Evolutionary conservation across 2,329 filamentous ascomycete species (phyloP), one percentile per base, ranked within the genome.

Genomic region (Geosmithia flava): DNA sequence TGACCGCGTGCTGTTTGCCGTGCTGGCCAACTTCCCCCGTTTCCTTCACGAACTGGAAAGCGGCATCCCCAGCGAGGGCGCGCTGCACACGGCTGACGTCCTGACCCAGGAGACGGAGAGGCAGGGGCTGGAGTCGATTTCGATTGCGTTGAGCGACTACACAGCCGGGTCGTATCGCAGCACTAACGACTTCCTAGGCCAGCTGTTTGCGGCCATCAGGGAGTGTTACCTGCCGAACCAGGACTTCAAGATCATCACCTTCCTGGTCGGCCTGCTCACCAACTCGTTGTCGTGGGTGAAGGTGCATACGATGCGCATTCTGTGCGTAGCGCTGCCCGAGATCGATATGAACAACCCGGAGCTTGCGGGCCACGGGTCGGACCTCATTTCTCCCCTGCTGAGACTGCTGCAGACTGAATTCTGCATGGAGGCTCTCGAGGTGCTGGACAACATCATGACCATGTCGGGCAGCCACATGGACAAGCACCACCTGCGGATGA

Each of bases 401-500:
- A 81, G 93, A 48, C 74, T 98, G 19, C 68, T 98, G 40, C 90
- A 96, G 61, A 96, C 91, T 1, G 88, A 95, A 51, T 90, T 90
- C 58, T 97, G 90, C 62, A 88, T 93, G 63, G 85, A 95, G 59
- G 93, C 93, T 11, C 70, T 98, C 10, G 81, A 88, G 54, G 91
- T 98, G 1, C 71, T 98, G 50, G 93, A 98, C 63, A 87, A 91
- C 53, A 93, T 97, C 56, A 95, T 96, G 78, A 87, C 86, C 27
- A 91, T 97, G 71, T 89, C 89, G 1, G 86, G 87, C 4, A 89
- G 86, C 30, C 85, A 91, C 1, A 88, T 95, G 76, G 93, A 97
- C 63, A 88, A 87, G 56, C 88, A 96, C 56, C 89, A 97, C 59
- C 70, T 98, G 50, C 81, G 93, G 40, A 98, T 98, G 94, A 97